Evolutionary conservation across 768 basidiomycete genomes (phyloP).

Genomic region (Russula abietina): DNA sequence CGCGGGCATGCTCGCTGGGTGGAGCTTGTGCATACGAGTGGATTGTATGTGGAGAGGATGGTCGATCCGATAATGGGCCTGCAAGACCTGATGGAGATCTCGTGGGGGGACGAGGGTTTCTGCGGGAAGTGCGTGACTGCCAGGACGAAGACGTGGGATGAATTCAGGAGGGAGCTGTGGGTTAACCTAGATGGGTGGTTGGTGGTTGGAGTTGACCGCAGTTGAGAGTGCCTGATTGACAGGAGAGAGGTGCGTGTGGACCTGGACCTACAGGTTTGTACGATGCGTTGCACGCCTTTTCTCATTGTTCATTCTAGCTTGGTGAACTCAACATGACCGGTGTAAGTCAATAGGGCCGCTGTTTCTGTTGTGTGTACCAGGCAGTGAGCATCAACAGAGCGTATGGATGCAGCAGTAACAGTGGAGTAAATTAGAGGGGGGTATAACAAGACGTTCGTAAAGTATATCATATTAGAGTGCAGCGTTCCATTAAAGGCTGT

Average conservation of each 20-base stretch:
- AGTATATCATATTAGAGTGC: too few relatives aligned
- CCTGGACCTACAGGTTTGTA: not conserved
- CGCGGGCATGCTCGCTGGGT: slow-evolving; percentile 21
- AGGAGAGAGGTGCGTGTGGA: not conserved
- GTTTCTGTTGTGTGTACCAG: too few relatives aligned
- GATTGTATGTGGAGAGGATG: slow-evolving; percentile 30
- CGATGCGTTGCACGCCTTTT: not conserved
- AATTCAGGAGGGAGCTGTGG: slow-evolving; percentile 22
- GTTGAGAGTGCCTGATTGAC: not conserved
- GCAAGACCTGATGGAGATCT: slow-evolving; percentile 30
- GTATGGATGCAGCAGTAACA: not conserved
- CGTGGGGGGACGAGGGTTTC: slow-evolving; percentile 31
- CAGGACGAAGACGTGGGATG: slow-evolving; percentile 31
- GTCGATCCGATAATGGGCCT: slow-evolving; percentile 37
- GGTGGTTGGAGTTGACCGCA: slow-evolving; percentile 17
- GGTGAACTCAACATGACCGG: too few relatives aligned
- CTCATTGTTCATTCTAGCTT: too few relatives aligned
- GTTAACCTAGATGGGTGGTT: slow-evolving; percentile 21
- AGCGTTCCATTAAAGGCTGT: too few relatives aligned
- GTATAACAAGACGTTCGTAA: too few relatives aligned
- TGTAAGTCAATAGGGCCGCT: not conserved
- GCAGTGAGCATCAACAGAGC: not conserved
- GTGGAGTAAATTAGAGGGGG: too few relatives aligned
- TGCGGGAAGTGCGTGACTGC: slow-evolving; percentile 34
- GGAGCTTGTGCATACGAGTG: slow-evolving; percentile 22